Percentiles rank a stretch among this genome's conserved stretches.
phyloP scores from a whole-genome alignment of 805 yeast species.

The Ogataea paradorogensis region DNA sequence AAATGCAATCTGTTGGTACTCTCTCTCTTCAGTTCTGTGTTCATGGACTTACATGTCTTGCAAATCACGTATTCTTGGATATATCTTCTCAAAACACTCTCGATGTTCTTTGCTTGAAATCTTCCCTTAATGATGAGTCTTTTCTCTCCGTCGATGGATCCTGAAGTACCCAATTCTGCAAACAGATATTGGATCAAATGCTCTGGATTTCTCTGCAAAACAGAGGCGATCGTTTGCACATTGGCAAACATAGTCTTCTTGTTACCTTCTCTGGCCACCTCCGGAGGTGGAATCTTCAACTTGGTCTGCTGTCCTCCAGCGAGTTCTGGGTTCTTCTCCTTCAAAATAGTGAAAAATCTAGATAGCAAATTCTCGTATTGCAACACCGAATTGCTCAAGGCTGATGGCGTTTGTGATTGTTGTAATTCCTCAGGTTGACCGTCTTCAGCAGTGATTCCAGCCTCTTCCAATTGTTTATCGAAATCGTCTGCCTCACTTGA shows the following conservation, averaged over 20 bases:
- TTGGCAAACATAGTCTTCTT: conserved; percentile 96
- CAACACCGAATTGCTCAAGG: conserved; percentile 47
- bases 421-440: conserved; percentile 9
- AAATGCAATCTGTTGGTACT: conserved; percentile 94
- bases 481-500: conserved; percentile 69
- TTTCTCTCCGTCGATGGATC: conserved; percentile 97
- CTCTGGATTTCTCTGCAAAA: conserved; percentile 94
- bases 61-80: conserved; percentile 97
- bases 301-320: conserved; percentile 96
- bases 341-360: conserved; percentile 82
- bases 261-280: conserved; percentile 94
- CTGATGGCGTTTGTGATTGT: conserved; percentile 25
- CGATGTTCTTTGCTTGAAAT: conserved; percentile 96
- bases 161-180: conserved; percentile 99
- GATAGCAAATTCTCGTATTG: conserved; percentile 73
- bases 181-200: conserved; percentile 95
- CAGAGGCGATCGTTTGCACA: conserved; percentile 90
- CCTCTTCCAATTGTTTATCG: conserved; percentile 84
- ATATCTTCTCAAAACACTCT: conserved; percentile 92
- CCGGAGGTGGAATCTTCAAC: conserved; percentile 96
- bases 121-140: conserved; percentile 97
- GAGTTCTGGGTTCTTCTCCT: conserved; percentile 93
- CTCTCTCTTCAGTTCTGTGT: conserved; percentile 94
- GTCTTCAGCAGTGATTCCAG: conserved; percentile 66
- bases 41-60: conserved; percentile 97